Evolutionary conservation across 2,329 filamentous ascomycete species (phyloP).

Genomic region (Neonectria coccinea): DNA sequence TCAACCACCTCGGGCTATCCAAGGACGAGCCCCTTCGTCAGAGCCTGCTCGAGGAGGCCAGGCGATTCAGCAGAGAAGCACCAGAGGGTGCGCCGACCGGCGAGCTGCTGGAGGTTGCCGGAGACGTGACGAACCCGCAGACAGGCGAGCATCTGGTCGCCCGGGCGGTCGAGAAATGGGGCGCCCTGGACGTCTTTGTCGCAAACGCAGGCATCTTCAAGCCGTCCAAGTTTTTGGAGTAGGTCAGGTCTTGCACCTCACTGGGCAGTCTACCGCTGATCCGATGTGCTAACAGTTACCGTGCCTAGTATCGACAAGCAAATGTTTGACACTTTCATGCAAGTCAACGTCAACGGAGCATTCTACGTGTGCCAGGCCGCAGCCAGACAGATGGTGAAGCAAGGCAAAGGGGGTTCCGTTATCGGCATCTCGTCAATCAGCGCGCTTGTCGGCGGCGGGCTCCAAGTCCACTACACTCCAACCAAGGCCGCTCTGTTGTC

Average conservation of each 20-base stretch:
- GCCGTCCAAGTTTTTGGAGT: conserved; percentile 22
- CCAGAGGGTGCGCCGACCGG: conserved; percentile 74
- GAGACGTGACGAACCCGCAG: conserved; percentile 20
- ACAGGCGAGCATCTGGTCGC: conserved; percentile 15
- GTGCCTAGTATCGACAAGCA: conserved; percentile 15
- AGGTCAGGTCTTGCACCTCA: neutral
- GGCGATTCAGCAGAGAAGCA: conserved; percentile 38
- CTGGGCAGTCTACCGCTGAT: no score
- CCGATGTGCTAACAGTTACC: no score
- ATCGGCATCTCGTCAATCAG: conserved; percentile 77
- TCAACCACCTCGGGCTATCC: conserved; percentile 76
- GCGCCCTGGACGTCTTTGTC: conserved; percentile 22
- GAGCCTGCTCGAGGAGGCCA: conserved; percentile 25
- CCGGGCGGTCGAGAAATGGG: conserved; percentile 22
- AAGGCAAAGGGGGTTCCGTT: conserved; percentile 72
- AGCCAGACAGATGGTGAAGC: conserved; percentile 76
- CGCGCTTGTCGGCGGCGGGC: conserved; percentile 78
- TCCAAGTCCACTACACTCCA: conserved; percentile 83
- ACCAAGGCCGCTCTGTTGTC: conserved; percentile 84
- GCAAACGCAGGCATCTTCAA: conserved; percentile 29
- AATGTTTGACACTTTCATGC: conserved; percentile 19
- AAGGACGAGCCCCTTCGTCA: conserved; percentile 58
- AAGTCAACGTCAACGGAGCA: conserved; percentile 70
- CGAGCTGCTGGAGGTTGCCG: conserved; percentile 17
- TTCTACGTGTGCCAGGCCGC: conserved; percentile 86